Evolutionary conservation across 2,329 filamentous ascomycete species (phyloP).

Genomic region (Epichloe glyceriae): DNA sequence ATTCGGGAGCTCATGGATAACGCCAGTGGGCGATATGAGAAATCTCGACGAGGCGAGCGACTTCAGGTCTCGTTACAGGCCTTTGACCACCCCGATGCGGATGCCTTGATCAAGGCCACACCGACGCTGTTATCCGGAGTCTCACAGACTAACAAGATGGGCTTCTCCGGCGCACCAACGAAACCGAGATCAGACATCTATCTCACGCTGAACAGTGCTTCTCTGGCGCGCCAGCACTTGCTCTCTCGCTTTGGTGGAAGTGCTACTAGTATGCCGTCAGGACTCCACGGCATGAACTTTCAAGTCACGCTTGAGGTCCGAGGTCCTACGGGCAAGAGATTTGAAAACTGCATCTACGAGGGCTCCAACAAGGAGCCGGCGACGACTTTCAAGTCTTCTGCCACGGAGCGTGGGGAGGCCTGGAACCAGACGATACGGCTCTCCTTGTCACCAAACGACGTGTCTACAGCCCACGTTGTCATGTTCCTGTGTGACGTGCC

Average conservation of each 20-base stretch:
- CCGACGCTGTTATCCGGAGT: constrained; percentile 79
- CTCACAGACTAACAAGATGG: constrained; percentile 72
- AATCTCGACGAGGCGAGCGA: constrained; percentile 58
- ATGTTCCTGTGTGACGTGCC: constrained; percentile 83
- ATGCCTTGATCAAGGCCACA: constrained; percentile 69
- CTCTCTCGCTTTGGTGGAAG: constrained; percentile 59
- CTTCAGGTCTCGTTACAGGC: constrained; percentile 68
- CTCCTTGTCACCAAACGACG: constrained; percentile 64
- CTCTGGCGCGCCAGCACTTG: constrained; percentile 63
- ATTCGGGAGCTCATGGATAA: constrained; percentile 63
- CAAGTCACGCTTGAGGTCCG: constrained; percentile 86
- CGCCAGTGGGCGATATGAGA: constrained; percentile 60
- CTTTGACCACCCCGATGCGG: constrained; percentile 67
- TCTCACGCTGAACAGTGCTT: constrained; percentile 66
- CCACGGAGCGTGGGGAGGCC: constrained; percentile 61
- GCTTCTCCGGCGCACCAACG: constrained; percentile 83
- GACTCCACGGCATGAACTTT: constrained; percentile 56
- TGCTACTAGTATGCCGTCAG: constrained; percentile 54
- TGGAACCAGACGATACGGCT: constrained; percentile 87
- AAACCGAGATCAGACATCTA: constrained; percentile 91
- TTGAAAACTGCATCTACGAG: constrained; percentile 78
- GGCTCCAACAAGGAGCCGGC: constrained; percentile 68
- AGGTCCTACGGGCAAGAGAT: constrained; percentile 60
- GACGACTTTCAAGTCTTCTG: constrained; percentile 80
- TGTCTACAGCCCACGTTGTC: constrained; percentile 71